A percentile compares a stretch with the other conserved stretches of the same genome.
Evolutionary conservation across 768 basidiomycete species (phyloP).

Genomic region (Ephemerocybe angulata): DNA sequence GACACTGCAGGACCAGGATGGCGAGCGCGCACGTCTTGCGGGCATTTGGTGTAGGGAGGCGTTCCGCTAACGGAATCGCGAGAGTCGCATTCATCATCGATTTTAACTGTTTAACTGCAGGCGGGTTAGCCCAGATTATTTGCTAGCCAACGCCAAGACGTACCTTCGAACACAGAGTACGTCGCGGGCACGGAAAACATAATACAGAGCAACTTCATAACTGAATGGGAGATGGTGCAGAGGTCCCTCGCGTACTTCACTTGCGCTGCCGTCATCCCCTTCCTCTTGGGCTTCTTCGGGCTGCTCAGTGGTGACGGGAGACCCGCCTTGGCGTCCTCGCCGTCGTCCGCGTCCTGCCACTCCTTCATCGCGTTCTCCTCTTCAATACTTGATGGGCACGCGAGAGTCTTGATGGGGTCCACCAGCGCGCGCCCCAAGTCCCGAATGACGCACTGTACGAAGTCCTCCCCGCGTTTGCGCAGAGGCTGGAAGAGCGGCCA

Average conservation of each 20-base stretch:
- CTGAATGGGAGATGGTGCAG: slow-evolving; percentile 68
- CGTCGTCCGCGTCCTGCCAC: slow-evolving; percentile 26
- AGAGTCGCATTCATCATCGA: slow-evolving; percentile 60
- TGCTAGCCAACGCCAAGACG: slow-evolving; percentile 12
- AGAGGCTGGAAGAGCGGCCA: slow-evolving; percentile 75
- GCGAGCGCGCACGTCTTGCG: slow-evolving; percentile 82
- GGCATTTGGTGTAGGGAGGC: slow-evolving; percentile 75
- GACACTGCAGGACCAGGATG: slow-evolving; percentile 69
- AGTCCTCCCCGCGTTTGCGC: slow-evolving; percentile 44
- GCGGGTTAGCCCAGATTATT: slow-evolving; percentile 11
- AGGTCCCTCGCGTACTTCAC: slow-evolving; percentile 78
- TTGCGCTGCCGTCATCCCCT: slow-evolving; percentile 72
- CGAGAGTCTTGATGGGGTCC: slow-evolving; percentile 39
- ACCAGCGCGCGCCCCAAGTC: slow-evolving; percentile 65
- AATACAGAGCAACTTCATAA: slow-evolving; percentile 59
- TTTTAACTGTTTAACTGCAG: slow-evolving; percentile 53
- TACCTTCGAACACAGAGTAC: slow-evolving; percentile 61
- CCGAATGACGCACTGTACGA: slow-evolving; percentile 60
- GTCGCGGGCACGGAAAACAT: slow-evolving; percentile 60
- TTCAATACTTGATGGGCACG: slow-evolving; percentile 17
- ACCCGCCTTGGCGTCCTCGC: slow-evolving; percentile 21
- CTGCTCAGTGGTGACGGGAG: slow-evolving; percentile 71
- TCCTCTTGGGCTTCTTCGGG: slow-evolving; percentile 51
- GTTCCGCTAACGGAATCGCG: slow-evolving; percentile 65
- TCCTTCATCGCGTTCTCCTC: slow-evolving; percentile 20